A percentile compares a stretch with the other conserved stretches of the same genome.
Evolutionary conservation across 2,329 filamentous ascomycete species (phyloP).

Genomic region (Hymenoscyphus salicellus): DNA sequence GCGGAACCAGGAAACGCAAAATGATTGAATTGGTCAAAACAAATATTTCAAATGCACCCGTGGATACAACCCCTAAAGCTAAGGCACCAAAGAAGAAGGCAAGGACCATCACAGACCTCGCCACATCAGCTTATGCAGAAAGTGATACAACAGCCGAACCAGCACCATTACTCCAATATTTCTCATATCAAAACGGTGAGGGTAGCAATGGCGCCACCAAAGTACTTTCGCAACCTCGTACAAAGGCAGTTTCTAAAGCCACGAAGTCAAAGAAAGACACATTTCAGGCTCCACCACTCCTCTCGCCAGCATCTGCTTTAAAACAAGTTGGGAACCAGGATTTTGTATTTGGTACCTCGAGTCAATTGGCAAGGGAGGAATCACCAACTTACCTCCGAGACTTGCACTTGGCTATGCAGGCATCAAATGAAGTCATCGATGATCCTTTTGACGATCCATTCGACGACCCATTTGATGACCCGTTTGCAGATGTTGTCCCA

Average conservation of each 20-base stretch:
- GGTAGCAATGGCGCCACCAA: conserved; percentile 23
- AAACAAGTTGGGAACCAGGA: conserved; percentile 66
- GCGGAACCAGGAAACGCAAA: conserved; percentile 52
- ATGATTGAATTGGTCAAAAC: conserved; percentile 50
- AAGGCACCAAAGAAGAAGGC: conserved; percentile 66
- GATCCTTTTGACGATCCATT: conserved; percentile 43
- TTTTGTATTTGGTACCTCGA: conserved; percentile 82
- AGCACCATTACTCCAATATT: conserved; percentile 48
- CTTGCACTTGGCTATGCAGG: conserved; percentile 58
- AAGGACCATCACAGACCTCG: conserved; percentile 73
- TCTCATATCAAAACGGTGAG: conserved; percentile 30
- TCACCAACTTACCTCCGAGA: conserved; percentile 64
- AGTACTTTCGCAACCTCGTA: conserved; percentile 26
- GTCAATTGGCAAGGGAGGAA: conserved; percentile 72
- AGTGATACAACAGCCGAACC: conserved; percentile 33
- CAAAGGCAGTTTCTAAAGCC: conserved; percentile 28
- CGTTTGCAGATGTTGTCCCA: conserved; percentile 15
- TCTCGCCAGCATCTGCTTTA: conserved; percentile 67
- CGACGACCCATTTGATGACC: conserved; percentile 28
- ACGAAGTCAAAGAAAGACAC: conserved; percentile 40
- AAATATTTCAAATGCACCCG: conserved; percentile 26
- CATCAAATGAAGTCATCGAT: conserved; percentile 49
- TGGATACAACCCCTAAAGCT: conserved; percentile 41
- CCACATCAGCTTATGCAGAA: conserved; percentile 65
- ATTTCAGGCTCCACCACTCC: conserved; percentile 48